Evolutionary conservation across 805 yeast genomes (phyloP).

Genomic region (Kazachstania viticola): DNA sequence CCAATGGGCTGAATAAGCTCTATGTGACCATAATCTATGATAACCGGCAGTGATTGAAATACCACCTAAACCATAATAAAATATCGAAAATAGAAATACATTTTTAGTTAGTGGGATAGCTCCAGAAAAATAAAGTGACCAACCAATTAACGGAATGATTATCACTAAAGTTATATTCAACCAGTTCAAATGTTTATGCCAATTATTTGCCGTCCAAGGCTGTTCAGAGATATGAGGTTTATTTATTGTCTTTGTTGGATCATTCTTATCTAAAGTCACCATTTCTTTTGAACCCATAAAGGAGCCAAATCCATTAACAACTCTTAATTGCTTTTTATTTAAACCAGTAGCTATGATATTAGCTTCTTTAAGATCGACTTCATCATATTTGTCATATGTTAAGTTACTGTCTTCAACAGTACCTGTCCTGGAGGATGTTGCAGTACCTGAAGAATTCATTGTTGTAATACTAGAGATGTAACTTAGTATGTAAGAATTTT

Average conservation of each 20-base stretch:
- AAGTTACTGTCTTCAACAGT: background rate
- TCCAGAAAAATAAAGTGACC: conserved; percentile 30
- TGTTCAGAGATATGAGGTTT: conserved; percentile 57
- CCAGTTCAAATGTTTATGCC: conserved; percentile 74
- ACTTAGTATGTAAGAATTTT: too few species aligned
- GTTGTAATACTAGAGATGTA: too few species aligned
- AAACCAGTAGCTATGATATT: conserved; percentile 77
- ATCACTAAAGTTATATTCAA: conserved; percentile 56
- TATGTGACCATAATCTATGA: conserved; percentile 72
- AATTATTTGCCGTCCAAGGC: conserved; percentile 64
- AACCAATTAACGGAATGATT: conserved; percentile 46
- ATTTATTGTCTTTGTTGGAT: conserved; percentile 26
- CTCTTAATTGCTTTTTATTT: conserved; percentile 54
- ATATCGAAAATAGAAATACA: conserved; percentile 36
- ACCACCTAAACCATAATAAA: conserved; percentile 51
- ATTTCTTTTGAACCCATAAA: conserved; percentile 74
- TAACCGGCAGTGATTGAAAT: conserved; percentile 76
- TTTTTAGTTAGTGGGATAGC: conserved; percentile 37
- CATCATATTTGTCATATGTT: conserved; percentile 3
- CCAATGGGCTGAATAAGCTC: conserved; percentile 51
- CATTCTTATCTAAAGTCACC: conserved; percentile 31
- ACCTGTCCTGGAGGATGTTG: too few species aligned
- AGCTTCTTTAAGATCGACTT: conserved; percentile 55
- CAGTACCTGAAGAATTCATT: too few species aligned
- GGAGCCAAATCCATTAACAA: conserved; percentile 70